Evolutionary conservation across 139 green algal genomes (phyloP).

Genomic region (Tetratostichococcus sp.): DNA sequence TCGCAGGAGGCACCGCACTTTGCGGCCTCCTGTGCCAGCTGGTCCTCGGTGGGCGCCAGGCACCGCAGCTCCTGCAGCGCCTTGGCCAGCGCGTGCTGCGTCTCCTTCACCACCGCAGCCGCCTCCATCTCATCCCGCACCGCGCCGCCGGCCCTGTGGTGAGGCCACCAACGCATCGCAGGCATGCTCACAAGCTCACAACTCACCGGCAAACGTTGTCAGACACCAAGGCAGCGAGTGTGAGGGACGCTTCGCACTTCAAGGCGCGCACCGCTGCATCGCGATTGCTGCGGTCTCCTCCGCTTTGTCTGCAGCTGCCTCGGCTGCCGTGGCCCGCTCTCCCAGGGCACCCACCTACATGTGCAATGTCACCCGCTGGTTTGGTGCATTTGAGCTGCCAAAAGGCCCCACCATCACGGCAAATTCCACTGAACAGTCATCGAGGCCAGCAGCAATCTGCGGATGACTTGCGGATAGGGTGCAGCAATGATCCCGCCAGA

Average conservation of each 20-base stretch:
- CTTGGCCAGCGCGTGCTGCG: conserved; percentile 53
- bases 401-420: too few relatives aligned
- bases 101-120: conserved; percentile 49
- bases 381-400: neutral
- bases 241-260: too few relatives aligned
- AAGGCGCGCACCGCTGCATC: too few relatives aligned
- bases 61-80: conserved; percentile 53
- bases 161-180: too few relatives aligned
- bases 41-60: conserved; percentile 12
- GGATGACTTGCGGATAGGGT: too few relatives aligned
- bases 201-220: too few relatives aligned
- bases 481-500: too few relatives aligned
- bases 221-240: too few relatives aligned
- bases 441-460: too few relatives aligned
- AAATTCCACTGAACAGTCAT: too few relatives aligned
- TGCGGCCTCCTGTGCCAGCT: neutral
- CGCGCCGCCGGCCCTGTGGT: conserved; percentile 68
- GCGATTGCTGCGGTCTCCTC: conserved; percentile 60
- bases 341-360: conserved; percentile 17
- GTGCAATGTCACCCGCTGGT: neutral
- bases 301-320: conserved; percentile 29
- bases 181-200: too few relatives aligned
- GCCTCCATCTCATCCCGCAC: conserved; percentile 80
- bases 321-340: conserved; percentile 10
- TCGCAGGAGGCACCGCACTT: too few relatives aligned